phyloP scores from a whole-genome alignment of 306 rosid species.

The Cicer yamashitae region DNA sequence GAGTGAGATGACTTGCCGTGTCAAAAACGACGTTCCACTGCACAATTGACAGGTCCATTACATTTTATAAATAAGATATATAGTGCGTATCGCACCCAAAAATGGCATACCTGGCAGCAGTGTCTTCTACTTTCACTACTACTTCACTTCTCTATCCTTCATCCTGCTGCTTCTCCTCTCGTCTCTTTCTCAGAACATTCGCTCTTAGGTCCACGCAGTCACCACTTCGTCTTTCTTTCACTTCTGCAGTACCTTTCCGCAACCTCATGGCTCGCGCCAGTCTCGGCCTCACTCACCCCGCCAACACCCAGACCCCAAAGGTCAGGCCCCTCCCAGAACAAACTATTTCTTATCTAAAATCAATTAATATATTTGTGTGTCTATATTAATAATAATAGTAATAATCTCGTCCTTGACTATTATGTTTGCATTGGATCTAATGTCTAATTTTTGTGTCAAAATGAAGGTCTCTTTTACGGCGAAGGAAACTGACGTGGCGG shows the following conservation, averaged over 20 bases:
- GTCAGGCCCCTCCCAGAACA: conserved; percentile 16
- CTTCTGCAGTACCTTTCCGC: conserved; percentile 45
- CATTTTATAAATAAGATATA: conserved; percentile 47
- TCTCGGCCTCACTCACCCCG: conserved; percentile 87
- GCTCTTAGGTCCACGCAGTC: conserved; percentile 37
- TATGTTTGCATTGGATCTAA: neutral
- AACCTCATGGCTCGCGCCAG: conserved; percentile 73
- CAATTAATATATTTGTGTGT: neutral
- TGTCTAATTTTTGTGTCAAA: conserved; percentile 41
- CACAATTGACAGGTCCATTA: conserved; percentile 14
- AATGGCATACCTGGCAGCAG: conserved; percentile 62
- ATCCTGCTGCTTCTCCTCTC: conserved; percentile 44
- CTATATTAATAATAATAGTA: no score
- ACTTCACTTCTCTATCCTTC: conserved; percentile 47
- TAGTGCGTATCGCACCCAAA: conserved; percentile 35
- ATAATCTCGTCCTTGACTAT: no score
- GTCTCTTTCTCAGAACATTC: conserved; percentile 41
- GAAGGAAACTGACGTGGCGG: conserved; percentile 68
- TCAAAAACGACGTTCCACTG: neutral
- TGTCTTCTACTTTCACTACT: conserved; percentile 28
- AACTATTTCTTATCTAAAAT: neutral
- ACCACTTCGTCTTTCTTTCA: conserved; percentile 42
- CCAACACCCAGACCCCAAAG: conserved; percentile 57
- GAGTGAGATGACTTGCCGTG: no score
- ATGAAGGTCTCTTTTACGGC: conserved; percentile 71